A percentile compares a stretch with the other conserved stretches of the same genome.
Evolutionary conservation across 495 filamentous ascomycete genomes (phyloP).

Genomic region (Penicillium canariense): DNA sequence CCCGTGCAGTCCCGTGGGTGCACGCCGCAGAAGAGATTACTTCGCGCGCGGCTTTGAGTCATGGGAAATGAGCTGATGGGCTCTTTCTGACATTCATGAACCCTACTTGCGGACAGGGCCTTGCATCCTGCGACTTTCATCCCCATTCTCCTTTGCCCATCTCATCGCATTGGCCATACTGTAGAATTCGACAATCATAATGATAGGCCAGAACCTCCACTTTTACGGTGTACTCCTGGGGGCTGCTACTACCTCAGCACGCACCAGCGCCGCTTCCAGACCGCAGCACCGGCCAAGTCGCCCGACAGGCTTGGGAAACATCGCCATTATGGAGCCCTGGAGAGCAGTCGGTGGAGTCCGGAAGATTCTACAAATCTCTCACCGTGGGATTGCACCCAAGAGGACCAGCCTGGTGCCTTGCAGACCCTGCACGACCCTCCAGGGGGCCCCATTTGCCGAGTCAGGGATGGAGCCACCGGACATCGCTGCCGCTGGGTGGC

Average conservation of each 20-base stretch:
- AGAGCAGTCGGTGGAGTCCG: not conserved
- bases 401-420: not conserved
- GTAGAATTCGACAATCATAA: no score
- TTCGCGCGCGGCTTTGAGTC: not conserved
- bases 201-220: no score
- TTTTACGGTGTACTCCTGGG: no score
- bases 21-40: not conserved
- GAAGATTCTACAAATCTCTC: not conserved
- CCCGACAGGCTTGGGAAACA: not conserved
- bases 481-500: conserved; percentile 12
- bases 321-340: conserved; percentile 3
- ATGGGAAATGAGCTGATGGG: not conserved
- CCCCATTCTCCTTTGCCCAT: no score
- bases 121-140: no score
- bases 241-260: not conserved
- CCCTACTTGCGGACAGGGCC: no score
- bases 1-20: not conserved
- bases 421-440: conserved; percentile 1
- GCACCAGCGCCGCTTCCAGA: not conserved
- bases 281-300: not conserved
- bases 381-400: not conserved
- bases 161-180: no score
- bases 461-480: not conserved
- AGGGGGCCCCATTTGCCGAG: conserved; percentile 1
- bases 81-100: no score